phyloP scores from a whole-genome alignment of 352 stramenopile genomes.

The Phytophthora pini region DNA sequence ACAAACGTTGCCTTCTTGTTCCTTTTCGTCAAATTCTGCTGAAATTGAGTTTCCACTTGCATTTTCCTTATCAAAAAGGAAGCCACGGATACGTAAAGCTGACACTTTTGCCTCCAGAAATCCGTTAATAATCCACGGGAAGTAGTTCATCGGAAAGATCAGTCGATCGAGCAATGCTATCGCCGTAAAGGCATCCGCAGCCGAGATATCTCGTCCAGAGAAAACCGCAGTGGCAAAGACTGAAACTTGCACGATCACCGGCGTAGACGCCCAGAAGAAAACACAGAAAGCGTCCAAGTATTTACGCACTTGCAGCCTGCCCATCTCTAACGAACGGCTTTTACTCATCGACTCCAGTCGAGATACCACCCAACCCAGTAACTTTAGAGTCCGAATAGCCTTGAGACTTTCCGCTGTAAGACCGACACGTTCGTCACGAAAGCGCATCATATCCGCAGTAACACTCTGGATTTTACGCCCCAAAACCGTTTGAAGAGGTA shows the following conservation, averaged over 20 bases:
- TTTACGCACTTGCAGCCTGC: constrained; percentile 77
- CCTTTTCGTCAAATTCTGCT: too few relatives aligned
- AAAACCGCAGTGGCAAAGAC: constrained; percentile 86
- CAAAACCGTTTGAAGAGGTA: constrained; percentile 85
- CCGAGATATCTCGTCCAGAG: constrained; percentile 71
- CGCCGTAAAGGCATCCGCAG: constrained; percentile 84
- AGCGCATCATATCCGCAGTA: constrained; percentile 74
- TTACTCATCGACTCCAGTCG: constrained; percentile 57
- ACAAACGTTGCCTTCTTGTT: constrained; percentile 2
- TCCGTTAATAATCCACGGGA: constrained; percentile 92
- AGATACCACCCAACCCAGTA: constrained; percentile 68
- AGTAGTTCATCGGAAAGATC: constrained; percentile 93
- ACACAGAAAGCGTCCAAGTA: constrained; percentile 91
- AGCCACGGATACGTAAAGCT: constrained; percentile 72
- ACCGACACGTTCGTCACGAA: constrained; percentile 83
- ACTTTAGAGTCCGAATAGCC: constrained; percentile 81
- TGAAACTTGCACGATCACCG: constrained; percentile 85
- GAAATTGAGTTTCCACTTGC: neutral
- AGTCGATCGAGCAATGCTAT: constrained; percentile 89
- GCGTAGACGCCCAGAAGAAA: constrained; percentile 91
- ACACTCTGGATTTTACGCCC: constrained; percentile 80
- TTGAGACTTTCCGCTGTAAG: constrained; percentile 71
- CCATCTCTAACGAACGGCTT: constrained; percentile 71
- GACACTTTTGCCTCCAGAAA: constrained; percentile 89
- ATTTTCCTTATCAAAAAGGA: constrained; percentile 58